Evolutionary conservation across 352 stramenopile species (phyloP).

Genomic region (Globisporangium nunn): DNA sequence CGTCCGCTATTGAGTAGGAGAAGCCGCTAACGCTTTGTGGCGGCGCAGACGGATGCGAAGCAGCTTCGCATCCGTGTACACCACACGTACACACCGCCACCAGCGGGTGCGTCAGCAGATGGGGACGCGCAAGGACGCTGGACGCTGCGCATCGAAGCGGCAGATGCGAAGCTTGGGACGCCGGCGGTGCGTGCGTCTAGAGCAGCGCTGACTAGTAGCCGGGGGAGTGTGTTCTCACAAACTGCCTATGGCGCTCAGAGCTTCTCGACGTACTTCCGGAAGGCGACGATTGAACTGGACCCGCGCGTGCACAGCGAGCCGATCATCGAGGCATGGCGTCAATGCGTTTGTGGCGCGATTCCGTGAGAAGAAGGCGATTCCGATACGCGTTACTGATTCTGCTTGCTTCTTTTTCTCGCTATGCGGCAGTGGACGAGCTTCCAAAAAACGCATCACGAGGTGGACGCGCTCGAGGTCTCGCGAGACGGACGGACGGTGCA

Average conservation of each 20-base stretch:
- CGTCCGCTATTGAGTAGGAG: no score
- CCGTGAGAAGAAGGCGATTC: not conserved
- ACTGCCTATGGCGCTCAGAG: constrained; percentile 23
- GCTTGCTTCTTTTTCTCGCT: not conserved
- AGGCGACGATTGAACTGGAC: constrained; percentile 64
- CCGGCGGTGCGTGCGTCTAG: constrained; percentile 28
- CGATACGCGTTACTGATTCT: not conserved
- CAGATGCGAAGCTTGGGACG: constrained; percentile 23
- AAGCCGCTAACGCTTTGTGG: not conserved
- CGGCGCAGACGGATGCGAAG: constrained; percentile 42
- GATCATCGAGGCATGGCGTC: constrained; percentile 42
- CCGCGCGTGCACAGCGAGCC: constrained; percentile 61
- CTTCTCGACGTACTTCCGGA: constrained; percentile 75
- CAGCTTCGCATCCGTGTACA: constrained; percentile 49
- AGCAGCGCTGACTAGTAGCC: not conserved
- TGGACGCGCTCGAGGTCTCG: constrained; percentile 50
- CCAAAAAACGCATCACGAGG: constrained; percentile 57
- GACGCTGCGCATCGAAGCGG: constrained; percentile 60
- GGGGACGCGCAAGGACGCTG: constrained; percentile 38
- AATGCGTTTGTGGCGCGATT: not conserved
- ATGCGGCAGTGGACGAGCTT: constrained; percentile 61
- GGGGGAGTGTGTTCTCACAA: not conserved
- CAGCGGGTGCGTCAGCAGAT: constrained; percentile 22
- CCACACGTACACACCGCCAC: constrained; percentile 49
- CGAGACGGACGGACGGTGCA: constrained; percentile 41